A percentile compares a stretch with the other conserved stretches of the same genome.
Evolutionary conservation across 1,139 yeast species (phyloP).

Genomic region (Waltiozyma sp.): DNA sequence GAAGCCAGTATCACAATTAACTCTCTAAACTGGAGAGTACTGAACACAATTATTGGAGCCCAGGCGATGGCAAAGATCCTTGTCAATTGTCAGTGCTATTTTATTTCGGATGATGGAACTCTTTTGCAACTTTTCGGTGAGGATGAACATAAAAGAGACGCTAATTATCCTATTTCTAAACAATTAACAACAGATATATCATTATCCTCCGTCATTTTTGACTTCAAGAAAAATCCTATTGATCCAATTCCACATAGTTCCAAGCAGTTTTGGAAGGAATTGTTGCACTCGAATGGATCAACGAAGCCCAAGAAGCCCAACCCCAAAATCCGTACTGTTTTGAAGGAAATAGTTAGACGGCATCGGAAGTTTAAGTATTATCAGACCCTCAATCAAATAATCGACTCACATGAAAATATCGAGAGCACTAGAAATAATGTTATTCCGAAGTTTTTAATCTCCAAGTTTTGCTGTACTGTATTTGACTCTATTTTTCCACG

Average conservation of each 20-base stretch:
- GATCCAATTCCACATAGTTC: slow-evolving; percentile 1
- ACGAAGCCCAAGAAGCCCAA: slow-evolving; percentile 1
- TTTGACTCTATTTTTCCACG: slow-evolving; percentile 41
- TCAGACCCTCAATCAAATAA: slow-evolving; percentile 6
- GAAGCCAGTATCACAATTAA: neutral
- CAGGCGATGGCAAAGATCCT: slow-evolving; percentile 4
- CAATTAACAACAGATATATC: slow-evolving; percentile 8
- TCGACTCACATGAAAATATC: slow-evolving; percentile 1
- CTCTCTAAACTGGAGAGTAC: slow-evolving; percentile 9
- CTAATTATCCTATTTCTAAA: neutral
- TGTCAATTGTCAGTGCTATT: slow-evolving; percentile 8
- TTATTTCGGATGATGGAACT: neutral
- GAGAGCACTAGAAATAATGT: slow-evolving; percentile 11
- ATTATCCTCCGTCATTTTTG: neutral
- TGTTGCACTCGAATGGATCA: neutral
- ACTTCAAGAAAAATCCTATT: slow-evolving; percentile 9
- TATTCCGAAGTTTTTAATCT: slow-evolving; percentile 23
- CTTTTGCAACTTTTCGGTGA: slow-evolving; percentile 14
- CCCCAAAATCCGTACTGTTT: neutral
- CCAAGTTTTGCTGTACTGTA: slow-evolving; percentile 29
- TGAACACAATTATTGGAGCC: slow-evolving; percentile 8
- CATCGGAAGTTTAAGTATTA: slow-evolving; percentile 8
- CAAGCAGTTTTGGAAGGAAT: slow-evolving; percentile 6
- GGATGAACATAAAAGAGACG: neutral
- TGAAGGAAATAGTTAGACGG: neutral